Base-by-base conservation (phyloP, 1,139 yeast genomes). In the Taphrina pruni region DNA sequence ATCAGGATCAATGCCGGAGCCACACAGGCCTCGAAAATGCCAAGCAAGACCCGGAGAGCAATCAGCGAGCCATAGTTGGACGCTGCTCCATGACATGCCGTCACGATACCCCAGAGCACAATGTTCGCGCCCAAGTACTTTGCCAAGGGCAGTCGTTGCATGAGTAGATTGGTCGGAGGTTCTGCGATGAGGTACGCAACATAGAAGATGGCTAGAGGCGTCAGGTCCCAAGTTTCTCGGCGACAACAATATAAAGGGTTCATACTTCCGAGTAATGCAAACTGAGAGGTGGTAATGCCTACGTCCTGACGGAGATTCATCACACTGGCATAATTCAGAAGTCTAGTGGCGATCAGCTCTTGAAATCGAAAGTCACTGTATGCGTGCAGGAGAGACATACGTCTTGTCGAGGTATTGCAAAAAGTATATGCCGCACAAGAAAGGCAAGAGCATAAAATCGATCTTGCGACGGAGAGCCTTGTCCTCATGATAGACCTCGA, bases 391-490 rank as follows among this genome's bases (percentile, higher is more conserved):
- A 39, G 2, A 17, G 48, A 45, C 48, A 17, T 21, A 80, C 17
- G 84, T 78, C 74, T 88, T 88, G 76, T 88, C 92, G 85, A 87
- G 83, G 71, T 84, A 86, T 74, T 86, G 90, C 67, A 84, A 79
- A 26, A 86, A 82, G 75, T 86, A 79, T 17, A 65, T 68, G 41
- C 60, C 66, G 51, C 67, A 62, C 65, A 68, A 48, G 21, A 61
- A 45, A 9, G 70, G 70, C 67, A 68, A 32, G 45, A 70, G 21
- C 35, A 62, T 54, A 36, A 55, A 56, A 32, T 70, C 72, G 36
- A 70, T 65, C 43, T 70, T 70, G 60, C 72, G 54, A 20, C 69
- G 57, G 11, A 70, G 68, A 9, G 66, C 76, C 71, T 66, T 75
- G 70, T 45, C 55, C 12, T 60, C 64, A 36, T 60, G 55, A 21